Conservation (phyloP, 306 rosid species). For the Gleditsia sinensis region DNA sequence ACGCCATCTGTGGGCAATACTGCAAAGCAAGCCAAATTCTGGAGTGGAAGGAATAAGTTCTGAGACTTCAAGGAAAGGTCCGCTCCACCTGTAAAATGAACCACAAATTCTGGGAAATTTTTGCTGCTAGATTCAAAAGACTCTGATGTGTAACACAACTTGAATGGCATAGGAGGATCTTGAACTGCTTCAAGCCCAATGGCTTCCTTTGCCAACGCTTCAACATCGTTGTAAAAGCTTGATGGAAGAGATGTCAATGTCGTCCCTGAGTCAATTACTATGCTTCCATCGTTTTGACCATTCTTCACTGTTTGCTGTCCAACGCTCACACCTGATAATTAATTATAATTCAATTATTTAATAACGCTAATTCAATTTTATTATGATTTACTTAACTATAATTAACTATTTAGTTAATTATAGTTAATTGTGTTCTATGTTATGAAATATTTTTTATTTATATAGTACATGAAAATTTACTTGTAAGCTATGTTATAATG, state of each 20-base stretch:
- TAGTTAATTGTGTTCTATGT: too few relatives aligned
- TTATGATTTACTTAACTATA: too few relatives aligned
- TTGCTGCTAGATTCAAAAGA: too few relatives aligned
- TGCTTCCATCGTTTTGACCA: not conserved
- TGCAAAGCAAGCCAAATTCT: not conserved
- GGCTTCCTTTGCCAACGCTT: not conserved
- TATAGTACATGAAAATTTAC: too few relatives aligned
- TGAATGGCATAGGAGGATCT: not conserved
- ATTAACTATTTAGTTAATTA: too few relatives aligned
- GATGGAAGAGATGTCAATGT: not conserved
- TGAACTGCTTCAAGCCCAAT: not conserved
- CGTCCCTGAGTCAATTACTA: slow-evolving; percentile 4
- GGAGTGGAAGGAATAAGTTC: not conserved
- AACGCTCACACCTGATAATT: not conserved
- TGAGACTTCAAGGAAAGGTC: not conserved
- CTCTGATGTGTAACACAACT: not conserved
- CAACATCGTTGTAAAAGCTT: too few relatives aligned
- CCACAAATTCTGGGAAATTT: not conserved
- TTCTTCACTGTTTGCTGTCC: not conserved
- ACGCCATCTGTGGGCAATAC: too few relatives aligned
- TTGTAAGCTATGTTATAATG: too few relatives aligned
- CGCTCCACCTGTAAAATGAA: not conserved
- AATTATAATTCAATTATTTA: too few relatives aligned
- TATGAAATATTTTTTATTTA: too few relatives aligned
- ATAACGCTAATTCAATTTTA: too few relatives aligned